phyloP scores from a whole-genome alignment of 2,329 filamentous ascomycete genomes.

The Exophiala alcalophila region DNA sequence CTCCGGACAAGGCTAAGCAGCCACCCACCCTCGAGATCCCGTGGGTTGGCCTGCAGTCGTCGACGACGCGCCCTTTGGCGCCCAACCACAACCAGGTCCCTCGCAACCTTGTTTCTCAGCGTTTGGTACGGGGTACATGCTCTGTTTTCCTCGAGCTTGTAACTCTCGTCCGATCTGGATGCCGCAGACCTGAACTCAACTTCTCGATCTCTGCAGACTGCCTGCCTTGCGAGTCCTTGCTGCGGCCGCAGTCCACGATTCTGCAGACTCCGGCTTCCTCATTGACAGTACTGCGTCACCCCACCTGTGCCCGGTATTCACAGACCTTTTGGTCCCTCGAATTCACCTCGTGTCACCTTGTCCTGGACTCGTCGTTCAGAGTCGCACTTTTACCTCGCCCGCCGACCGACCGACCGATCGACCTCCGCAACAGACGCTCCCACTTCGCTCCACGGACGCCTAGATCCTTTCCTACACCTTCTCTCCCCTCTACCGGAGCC shows the following conservation, averaged over 20 bases:
- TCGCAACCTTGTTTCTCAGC: no score
- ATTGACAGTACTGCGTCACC: neutral
- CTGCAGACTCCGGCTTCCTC: no score
- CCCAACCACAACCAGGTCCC: slow-evolving; percentile 15
- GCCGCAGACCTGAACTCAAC: no score
- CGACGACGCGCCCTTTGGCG: slow-evolving; percentile 15
- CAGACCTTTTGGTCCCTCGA: neutral
- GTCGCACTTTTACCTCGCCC: neutral
- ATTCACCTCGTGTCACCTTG: slow-evolving; percentile 1
- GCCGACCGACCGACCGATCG: neutral
- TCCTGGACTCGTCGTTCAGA: neutral
- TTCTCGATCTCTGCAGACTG: no score
- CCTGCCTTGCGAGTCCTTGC: slow-evolving; percentile 1
- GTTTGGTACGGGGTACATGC: no score
- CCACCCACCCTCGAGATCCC: slow-evolving; percentile 2
- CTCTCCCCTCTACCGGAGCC: neutral
- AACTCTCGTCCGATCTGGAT: no score
- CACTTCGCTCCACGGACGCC: slow-evolving; percentile 6
- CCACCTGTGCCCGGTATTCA: neutral
- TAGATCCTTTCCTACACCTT: slow-evolving; percentile 3
- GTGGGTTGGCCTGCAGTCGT: slow-evolving; percentile 11
- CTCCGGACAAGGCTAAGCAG: slow-evolving; percentile 2
- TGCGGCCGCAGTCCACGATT: no score
- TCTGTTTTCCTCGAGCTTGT: no score
- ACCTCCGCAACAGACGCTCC: slow-evolving; percentile 2